These are phyloP conservation scores for Clonostachys rhizophaga DNA, from an alignment of 2,329 filamentous ascomycete species.

Conservation along the genomic window DNA sequence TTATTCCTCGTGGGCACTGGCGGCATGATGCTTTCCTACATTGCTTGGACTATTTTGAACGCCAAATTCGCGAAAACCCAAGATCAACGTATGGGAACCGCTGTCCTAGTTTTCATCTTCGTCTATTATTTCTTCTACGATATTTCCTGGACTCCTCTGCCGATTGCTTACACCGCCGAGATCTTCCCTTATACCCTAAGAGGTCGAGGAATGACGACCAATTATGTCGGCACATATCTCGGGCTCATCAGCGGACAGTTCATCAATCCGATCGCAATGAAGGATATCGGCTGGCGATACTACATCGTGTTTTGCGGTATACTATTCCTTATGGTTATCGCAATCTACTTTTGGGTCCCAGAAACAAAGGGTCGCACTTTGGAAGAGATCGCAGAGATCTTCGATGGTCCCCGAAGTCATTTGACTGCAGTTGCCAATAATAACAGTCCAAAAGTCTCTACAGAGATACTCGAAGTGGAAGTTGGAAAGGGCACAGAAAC, in stretches of 20 bases:
- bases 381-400: constrained; percentile 14
- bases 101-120: constrained; percentile 42
- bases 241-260: constrained; percentile 27
- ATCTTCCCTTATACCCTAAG: constrained; percentile 30
- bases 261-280: constrained; percentile 18
- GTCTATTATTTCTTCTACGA: constrained; percentile 39
- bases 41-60: constrained; percentile 30
- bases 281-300: constrained; percentile 8
- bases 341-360: constrained; percentile 15
- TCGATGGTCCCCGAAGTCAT: constrained; percentile 4
- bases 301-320: constrained; percentile 8
- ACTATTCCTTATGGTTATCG: constrained; percentile 7
- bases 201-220: constrained; percentile 33
- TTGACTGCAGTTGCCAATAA: too few species aligned
- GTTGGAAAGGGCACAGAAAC: too few species aligned
- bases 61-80: constrained; percentile 18
- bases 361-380: constrained; percentile 15
- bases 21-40: constrained; percentile 28
- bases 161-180: constrained; percentile 35
- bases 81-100: constrained; percentile 27
- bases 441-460: too few species aligned
- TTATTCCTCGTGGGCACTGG: constrained; percentile 28
- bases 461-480: too few species aligned
- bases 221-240: constrained; percentile 30
- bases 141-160: constrained; percentile 39